Evolutionary conservation across 345 rosid species (phyloP), one percentile per base, ranked within the genome.

Genomic region (Draba incana): DNA sequence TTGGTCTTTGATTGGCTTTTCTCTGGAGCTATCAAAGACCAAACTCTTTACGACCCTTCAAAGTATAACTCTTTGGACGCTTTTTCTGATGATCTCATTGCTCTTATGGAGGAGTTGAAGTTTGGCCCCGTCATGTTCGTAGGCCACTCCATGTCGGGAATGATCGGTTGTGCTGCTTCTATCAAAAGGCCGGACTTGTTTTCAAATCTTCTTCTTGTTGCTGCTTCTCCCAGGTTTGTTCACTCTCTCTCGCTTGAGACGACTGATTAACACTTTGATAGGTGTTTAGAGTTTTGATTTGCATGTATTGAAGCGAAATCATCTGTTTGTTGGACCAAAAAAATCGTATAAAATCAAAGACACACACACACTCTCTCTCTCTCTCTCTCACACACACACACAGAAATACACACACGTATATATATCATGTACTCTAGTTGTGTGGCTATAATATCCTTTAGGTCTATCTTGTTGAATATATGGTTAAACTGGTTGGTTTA

Each of bases 141-240:
- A 15, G 98, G 96, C 27, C 96, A 92, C 69, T 92, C 96, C 75
- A 86, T 92, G 88, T 83, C 94, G 33, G 92, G 85, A 47, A 84
- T 92, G 84, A 86, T 89, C 44, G 92, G 92, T 10, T 87, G 94
- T 83, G 78, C 86, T 75, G 92, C 98, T 74, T 86, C 96, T 66
- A 54, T 84, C 55, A 86, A 84, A 74, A 79, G 87, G 54, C 96
- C 92, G 8, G 79, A 87, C 14, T 87, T 89, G 52, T 89, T 89
- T 62, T 53, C 79, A 70, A 71, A 63, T 8, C 84, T 89, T 67
- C 10, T 92, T 8, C 89, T 84, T 49, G 6, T 92, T 48, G 85
- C 66, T 31, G 79, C 92, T 72, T 87, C 98, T 75, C 98, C 98
- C 8, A 86, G 89, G 98, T 85, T 81, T 20, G 55, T 4, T 50